phyloP scores from a whole-genome alignment of 78 protist genomes.

The Creolimax fragrantissima region DNA sequence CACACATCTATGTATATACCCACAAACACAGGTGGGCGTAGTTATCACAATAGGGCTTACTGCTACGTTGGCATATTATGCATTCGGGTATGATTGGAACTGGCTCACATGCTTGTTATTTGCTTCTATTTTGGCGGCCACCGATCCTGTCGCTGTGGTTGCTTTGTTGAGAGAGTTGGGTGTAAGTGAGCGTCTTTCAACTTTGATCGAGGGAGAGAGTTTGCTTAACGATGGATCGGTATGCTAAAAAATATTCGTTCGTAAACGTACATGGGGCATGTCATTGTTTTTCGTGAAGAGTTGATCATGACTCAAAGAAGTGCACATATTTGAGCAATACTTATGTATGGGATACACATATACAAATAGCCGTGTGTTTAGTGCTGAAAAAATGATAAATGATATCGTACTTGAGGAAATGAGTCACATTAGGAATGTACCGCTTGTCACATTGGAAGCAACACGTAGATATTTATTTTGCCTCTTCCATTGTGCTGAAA shows the following conservation, averaged over 20 bases:
- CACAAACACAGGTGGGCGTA: neutral
- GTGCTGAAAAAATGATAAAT: too few relatives aligned
- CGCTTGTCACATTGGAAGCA: too few relatives aligned
- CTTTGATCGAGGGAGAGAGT: conserved; percentile 58
- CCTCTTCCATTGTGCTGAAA: too few relatives aligned
- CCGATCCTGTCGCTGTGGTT: conserved; percentile 77
- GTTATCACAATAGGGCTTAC: conserved; percentile 2
- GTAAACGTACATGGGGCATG: too few relatives aligned
- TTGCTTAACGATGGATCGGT: conserved; percentile 69
- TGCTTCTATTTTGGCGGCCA: conserved; percentile 48
- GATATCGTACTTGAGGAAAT: too few relatives aligned
- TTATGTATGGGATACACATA: too few relatives aligned
- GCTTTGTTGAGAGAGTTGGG: conserved; percentile 58
- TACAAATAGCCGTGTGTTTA: too few relatives aligned
- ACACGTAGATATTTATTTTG: too few relatives aligned
- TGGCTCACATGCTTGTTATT: neutral
- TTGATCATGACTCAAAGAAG: too few relatives aligned
- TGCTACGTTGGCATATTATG: neutral
- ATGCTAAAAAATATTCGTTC: neutral
- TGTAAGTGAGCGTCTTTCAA: conserved; percentile 24
- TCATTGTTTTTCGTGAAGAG: too few relatives aligned
- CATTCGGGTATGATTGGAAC: neutral
- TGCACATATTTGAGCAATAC: too few relatives aligned
- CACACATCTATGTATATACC: neutral
- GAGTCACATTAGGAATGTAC: too few relatives aligned